These are phyloP conservation scores for Rauvolfia tetraphylla DNA, from an alignment of 257 asterid genomes.

Conservation along the genomic window DNA sequence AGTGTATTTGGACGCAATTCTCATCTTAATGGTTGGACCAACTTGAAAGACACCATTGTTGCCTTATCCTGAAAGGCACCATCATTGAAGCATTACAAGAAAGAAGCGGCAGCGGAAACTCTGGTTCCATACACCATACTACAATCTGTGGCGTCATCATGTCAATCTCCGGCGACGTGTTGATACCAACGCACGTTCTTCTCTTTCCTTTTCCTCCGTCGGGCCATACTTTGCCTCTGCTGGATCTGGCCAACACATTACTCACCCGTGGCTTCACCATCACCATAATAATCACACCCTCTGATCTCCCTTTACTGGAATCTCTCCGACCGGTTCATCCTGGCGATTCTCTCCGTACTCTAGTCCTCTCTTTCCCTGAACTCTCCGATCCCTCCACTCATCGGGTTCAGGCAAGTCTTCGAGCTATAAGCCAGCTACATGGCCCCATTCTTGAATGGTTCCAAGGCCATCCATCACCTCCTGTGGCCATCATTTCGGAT, in stretches of 20 bases:
- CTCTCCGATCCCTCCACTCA: background rate
- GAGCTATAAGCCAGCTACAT: conserved; percentile 6
- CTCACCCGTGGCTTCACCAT: conserved; percentile 15
- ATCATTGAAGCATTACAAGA: no score
- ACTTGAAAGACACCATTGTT: no score
- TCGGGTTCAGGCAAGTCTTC: background rate
- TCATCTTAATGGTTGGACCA: no score
- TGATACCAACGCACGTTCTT: conserved; percentile 14
- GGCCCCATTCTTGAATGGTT: conserved; percentile 27
- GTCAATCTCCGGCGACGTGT: background rate
- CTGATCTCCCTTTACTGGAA: conserved; percentile 18
- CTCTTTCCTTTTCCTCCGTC: conserved; percentile 29
- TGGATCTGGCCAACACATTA: conserved; percentile 26
- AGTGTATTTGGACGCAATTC: no score
- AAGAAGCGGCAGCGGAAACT: no score
- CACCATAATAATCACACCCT: conserved; percentile 28
- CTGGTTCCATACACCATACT: background rate
- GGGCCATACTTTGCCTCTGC: conserved; percentile 32
- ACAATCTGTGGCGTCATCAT: background rate
- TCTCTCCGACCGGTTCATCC: conserved; percentile 19
- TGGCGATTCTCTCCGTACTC: conserved; percentile 14
- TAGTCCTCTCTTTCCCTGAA: conserved; percentile 22
- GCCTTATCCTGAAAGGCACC: no score
- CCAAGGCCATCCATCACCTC: conserved; percentile 24
- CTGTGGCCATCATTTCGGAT: conserved; percentile 24